Conservation (phyloP, 345 rosid genomes). For the Citrus trifoliata region DNA sequence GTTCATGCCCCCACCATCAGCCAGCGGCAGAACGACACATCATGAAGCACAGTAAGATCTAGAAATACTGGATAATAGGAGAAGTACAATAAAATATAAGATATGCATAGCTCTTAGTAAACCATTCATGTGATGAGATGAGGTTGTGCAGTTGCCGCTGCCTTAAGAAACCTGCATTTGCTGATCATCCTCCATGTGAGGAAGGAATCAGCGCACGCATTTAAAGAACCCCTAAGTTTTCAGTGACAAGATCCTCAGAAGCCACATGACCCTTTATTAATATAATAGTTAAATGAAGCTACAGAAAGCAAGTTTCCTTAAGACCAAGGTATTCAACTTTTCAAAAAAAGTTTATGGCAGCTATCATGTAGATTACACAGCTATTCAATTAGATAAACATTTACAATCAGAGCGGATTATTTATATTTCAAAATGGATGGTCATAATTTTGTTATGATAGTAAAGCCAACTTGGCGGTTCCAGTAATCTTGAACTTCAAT, state of each 20-base stretch:
- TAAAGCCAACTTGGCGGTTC: neutral
- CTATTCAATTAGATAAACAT: neutral
- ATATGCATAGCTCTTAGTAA: neutral
- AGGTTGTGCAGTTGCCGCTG: slow-evolving; percentile 17
- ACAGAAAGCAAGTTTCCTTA: neutral
- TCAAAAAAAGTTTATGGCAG: neutral
- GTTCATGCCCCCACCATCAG: neutral
- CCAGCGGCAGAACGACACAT: neutral
- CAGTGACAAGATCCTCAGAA: slow-evolving; percentile 36
- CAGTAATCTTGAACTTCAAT: neutral
- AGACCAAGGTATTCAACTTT: neutral
- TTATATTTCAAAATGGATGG: neutral
- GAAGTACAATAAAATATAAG: neutral
- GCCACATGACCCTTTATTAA: slow-evolving; percentile 28
- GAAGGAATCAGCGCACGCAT: slow-evolving; percentile 42
- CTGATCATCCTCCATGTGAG: slow-evolving; percentile 46
- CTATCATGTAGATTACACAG: neutral
- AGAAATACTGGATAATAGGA: neutral
- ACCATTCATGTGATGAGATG: slow-evolving; percentile 21
- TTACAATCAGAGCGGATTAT: neutral
- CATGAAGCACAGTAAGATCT: neutral
- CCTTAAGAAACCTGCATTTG: slow-evolving; percentile 13
- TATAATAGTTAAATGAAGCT: slow-evolving; percentile 10
- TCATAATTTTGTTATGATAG: slow-evolving; percentile 1
- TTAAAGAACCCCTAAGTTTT: slow-evolving; percentile 28